Conservation (phyloP, 2,329 filamentous ascomycete species). For the Pezicula neosporulosa region DNA sequence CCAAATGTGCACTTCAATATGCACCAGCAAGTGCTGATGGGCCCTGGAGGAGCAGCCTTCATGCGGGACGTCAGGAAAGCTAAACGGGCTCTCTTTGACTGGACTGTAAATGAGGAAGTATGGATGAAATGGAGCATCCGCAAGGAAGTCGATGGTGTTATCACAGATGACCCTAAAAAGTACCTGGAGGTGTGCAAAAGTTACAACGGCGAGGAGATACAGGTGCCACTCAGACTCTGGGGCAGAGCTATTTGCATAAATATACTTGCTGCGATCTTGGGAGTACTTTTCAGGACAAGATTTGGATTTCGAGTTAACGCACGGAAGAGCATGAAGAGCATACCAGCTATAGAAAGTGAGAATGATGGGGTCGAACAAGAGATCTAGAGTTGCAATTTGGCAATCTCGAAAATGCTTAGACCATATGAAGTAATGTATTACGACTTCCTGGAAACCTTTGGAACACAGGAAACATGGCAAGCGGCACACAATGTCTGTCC, state of each 20-base stretch:
- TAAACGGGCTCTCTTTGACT: slow-evolving; percentile 64
- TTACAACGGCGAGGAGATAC: slow-evolving; percentile 21
- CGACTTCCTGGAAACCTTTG: too few species aligned
- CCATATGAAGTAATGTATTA: too few species aligned
- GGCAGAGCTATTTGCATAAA: slow-evolving; percentile 13
- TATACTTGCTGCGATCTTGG: slow-evolving; percentile 15
- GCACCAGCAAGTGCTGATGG: slow-evolving; percentile 63
- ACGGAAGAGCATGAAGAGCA: slow-evolving; percentile 6
- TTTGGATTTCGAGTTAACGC: slow-evolving; percentile 13
- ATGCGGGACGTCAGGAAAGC: slow-evolving; percentile 53
- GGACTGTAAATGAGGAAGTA: slow-evolving; percentile 80
- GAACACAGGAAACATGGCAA: too few species aligned
- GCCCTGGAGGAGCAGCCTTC: slow-evolving; percentile 65
- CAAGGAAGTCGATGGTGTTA: slow-evolving; percentile 68
- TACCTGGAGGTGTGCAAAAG: slow-evolving; percentile 58
- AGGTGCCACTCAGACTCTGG: slow-evolving; percentile 11
- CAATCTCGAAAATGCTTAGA: too few species aligned
- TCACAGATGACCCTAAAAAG: slow-evolving; percentile 76
- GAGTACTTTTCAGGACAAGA: slow-evolving; percentile 15
- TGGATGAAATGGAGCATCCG: slow-evolving; percentile 81
- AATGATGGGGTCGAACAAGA: too few species aligned
- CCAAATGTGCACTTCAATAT: slow-evolving; percentile 78
- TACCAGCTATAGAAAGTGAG: not conserved
- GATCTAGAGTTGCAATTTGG: too few species aligned
- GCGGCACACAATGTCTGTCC: too few species aligned